These are phyloP conservation scores for Cladophialophora yegresii DNA, from an alignment of 2,329 filamentous ascomycete species.

Conservation along the genomic window DNA sequence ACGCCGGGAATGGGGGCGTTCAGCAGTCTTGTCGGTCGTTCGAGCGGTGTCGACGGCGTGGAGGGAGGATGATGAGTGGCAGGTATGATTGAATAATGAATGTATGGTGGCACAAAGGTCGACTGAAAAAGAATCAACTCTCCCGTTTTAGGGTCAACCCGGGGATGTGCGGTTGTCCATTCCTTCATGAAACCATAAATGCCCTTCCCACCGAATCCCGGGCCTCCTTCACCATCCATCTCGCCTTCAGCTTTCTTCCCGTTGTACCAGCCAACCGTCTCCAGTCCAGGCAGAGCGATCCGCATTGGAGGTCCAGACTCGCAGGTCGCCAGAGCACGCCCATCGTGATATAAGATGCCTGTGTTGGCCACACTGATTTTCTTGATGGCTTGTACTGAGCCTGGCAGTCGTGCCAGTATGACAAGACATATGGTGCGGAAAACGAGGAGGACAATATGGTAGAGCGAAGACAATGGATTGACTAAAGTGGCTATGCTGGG, in stretches of 20 bases:
- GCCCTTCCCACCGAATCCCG: slow-evolving; percentile 58
- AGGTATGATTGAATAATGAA: slow-evolving; percentile 65
- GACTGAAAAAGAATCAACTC: slow-evolving; percentile 70
- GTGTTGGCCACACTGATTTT: slow-evolving; percentile 73
- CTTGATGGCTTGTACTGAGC: slow-evolving; percentile 60
- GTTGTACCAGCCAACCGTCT: slow-evolving; percentile 72
- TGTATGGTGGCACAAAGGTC: slow-evolving; percentile 65
- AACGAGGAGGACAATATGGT: slow-evolving; percentile 55
- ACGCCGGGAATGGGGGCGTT: slow-evolving; percentile 63
- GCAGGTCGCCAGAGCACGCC: slow-evolving; percentile 67
- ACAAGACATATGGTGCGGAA: slow-evolving; percentile 61
- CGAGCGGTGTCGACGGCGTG: slow-evolving; percentile 36
- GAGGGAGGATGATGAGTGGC: slow-evolving; percentile 41
- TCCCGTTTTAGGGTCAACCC: slow-evolving; percentile 64
- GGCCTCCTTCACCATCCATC: slow-evolving; percentile 31
- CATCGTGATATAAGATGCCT: slow-evolving; percentile 66
- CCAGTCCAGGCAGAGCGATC: slow-evolving; percentile 62
- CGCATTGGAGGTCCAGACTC: slow-evolving; percentile 71
- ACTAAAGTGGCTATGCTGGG: slow-evolving; percentile 69
- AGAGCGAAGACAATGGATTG: slow-evolving; percentile 57
- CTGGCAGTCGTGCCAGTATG: slow-evolving; percentile 59
- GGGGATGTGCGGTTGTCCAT: slow-evolving; percentile 69
- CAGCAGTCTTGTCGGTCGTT: slow-evolving; percentile 43
- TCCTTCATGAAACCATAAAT: slow-evolving; percentile 65
- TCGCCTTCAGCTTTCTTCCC: slow-evolving; percentile 56